Conservation (phyloP, 805 yeast genomes). For the Lachancea meyersii region DNA sequence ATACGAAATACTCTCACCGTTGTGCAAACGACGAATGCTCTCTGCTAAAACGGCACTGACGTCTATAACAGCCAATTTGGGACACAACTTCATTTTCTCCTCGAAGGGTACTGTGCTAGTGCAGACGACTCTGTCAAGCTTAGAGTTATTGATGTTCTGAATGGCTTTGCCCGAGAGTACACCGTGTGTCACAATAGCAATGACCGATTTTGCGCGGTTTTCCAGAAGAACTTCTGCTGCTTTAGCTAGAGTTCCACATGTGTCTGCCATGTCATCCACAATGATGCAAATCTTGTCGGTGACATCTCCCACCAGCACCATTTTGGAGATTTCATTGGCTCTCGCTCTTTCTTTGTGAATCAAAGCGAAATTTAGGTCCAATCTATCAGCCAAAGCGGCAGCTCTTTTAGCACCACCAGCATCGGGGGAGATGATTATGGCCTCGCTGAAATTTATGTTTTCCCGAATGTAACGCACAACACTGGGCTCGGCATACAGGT, state of each 20-base stretch:
- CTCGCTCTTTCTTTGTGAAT: conserved; percentile 94
- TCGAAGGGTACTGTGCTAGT: conserved; percentile 89
- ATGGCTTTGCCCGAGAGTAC: conserved; percentile 83
- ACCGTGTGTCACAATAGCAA: conserved; percentile 95
- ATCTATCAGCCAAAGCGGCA: conserved; percentile 85
- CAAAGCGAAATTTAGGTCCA: conserved; percentile 89
- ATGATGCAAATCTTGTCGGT: conserved; percentile 72
- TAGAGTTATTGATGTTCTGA: conserved; percentile 60
- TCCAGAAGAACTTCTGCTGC: conserved; percentile 83
- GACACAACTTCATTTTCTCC: conserved; percentile 50
- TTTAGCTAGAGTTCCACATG: conserved; percentile 93
- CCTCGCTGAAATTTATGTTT: conserved; percentile 46
- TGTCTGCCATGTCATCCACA: conserved; percentile 97
- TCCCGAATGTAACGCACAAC: conserved; percentile 76
- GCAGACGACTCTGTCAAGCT: conserved; percentile 70
- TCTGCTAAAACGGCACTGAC: conserved; percentile 86
- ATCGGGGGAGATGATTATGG: conserved; percentile 90
- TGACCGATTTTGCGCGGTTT: conserved; percentile 76
- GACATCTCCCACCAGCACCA: conserved; percentile 97
- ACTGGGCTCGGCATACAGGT: conserved; percentile 89
- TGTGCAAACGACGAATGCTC: conserved; percentile 88
- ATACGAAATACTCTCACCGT: conserved; percentile 92
- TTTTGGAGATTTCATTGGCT: conserved; percentile 89
- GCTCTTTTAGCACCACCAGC: conserved; percentile 99
- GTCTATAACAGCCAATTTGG: conserved; percentile 75